A percentile compares a stretch with the other conserved stretches of the same genome.
phyloP scores from a whole-genome alignment of 2,329 filamentous ascomycete genomes.

The Cercospora sesami region DNA sequence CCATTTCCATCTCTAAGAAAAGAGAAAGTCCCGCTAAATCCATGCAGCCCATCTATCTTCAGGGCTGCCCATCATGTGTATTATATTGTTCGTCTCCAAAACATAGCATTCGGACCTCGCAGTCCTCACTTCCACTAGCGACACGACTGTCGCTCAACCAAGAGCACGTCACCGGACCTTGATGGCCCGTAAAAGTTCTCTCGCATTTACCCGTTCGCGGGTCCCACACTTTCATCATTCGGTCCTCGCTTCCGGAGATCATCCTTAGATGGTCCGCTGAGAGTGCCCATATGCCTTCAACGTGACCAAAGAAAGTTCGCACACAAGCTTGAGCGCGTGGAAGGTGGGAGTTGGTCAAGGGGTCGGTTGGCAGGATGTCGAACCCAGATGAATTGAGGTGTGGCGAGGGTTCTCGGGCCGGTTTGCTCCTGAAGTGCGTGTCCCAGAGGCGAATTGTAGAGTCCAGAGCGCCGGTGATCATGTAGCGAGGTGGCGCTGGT shows the following conservation, averaged over 20 bases:
- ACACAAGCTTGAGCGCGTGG: constrained; percentile 61
- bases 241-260: constrained; percentile 87
- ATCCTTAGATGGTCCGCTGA: constrained; percentile 85
- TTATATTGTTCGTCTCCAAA: constrained; percentile 32
- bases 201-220: constrained; percentile 88
- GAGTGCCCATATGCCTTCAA: constrained; percentile 93
- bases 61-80: background rate
- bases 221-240: constrained; percentile 96
- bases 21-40: background rate
- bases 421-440: constrained; percentile 48
- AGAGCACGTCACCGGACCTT: constrained; percentile 88
- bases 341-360: constrained; percentile 38
- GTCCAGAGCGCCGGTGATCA: constrained; percentile 89
- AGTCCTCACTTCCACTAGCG: constrained; percentile 90
- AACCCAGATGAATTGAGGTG: constrained; percentile 18
- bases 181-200: constrained; percentile 85
- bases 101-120: constrained; percentile 70
- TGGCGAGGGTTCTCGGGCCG: constrained; percentile 19
- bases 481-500: constrained; percentile 79
- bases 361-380: constrained; percentile 37
- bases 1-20: background rate
- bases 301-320: constrained; percentile 91
- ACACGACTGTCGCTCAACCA: constrained; percentile 86
- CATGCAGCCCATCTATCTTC: background rate
- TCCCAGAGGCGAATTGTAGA: constrained; percentile 93